These are phyloP conservation scores for Sutorius australiensis DNA, from an alignment of 768 basidiomycete genomes.

Conservation along the genomic window DNA sequence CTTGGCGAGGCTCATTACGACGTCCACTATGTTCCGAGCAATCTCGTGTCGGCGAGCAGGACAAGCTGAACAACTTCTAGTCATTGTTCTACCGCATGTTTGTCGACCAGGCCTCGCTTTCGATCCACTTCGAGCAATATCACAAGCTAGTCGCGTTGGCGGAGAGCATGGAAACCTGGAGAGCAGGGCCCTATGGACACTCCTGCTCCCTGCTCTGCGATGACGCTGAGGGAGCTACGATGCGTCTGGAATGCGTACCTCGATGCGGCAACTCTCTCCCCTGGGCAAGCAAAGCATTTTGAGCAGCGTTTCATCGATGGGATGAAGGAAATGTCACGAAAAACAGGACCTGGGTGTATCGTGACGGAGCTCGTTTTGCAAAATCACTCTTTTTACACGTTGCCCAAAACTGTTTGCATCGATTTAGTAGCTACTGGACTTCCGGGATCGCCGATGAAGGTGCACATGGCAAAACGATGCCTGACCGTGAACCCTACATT, in stretches of 20 bases:
- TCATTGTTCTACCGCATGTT: conserved; percentile 25
- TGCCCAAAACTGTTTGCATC: not conserved
- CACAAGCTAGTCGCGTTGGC: conserved; percentile 23
- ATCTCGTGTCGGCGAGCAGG: not conserved
- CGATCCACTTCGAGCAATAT: conserved; percentile 23
- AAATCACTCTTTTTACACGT: conserved; percentile 19
- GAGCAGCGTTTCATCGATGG: conserved; percentile 7
- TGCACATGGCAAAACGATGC: not conserved
- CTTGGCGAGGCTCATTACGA: conserved; percentile 19
- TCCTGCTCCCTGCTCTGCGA: conserved; percentile 17
- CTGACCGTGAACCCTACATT: conserved; percentile 28
- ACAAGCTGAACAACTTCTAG: conserved; percentile 21
- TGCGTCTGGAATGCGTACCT: conserved; percentile 23
- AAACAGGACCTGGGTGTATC: not conserved
- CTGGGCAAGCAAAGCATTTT: conserved; percentile 8
- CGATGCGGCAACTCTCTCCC: not conserved
- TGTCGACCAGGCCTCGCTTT: conserved; percentile 16
- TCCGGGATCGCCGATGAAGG: conserved; percentile 15
- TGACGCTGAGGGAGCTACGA: conserved; percentile 19
- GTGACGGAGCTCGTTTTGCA: conserved; percentile 25
- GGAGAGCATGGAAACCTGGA: conserved; percentile 17
- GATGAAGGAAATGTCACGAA: conserved; percentile 4
- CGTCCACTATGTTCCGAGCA: too few relatives aligned
- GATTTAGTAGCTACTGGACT: conserved; percentile 25
- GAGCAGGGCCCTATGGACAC: conserved; percentile 23